Percentiles rank a stretch among this genome's conserved stretches.
Conservation (phyloP, 257 asterid genomes). For the Nicotiana attenuata region DNA sequence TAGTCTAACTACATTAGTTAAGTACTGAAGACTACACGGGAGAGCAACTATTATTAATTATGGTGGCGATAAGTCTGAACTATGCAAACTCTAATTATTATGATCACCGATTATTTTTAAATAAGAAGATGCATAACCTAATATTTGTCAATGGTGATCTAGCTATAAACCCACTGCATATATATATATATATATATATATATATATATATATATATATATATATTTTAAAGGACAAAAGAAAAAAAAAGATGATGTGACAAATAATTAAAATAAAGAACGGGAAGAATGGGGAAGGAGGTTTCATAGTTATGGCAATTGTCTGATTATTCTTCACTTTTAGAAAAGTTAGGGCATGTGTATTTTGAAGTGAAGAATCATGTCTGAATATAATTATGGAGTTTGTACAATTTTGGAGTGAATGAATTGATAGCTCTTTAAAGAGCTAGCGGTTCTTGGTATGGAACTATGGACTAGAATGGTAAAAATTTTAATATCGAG, state of each 20-base stretch:
- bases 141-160: conserved; percentile 8
- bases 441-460: too few relatives aligned
- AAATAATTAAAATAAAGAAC: neutral
- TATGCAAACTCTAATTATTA: neutral
- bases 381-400: conserved; percentile 16
- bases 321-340: conserved; percentile 17
- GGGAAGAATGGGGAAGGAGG: conserved; percentile 18
- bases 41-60: neutral
- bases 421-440: too few relatives aligned
- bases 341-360: conserved; percentile 17
- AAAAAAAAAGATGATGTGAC: conserved; percentile 11
- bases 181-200: too few relatives aligned
- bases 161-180: neutral
- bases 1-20: conserved; percentile 1
- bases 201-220: too few relatives aligned
- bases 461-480: too few relatives aligned
- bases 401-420: conserved; percentile 16
- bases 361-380: conserved; percentile 17
- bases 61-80: neutral
- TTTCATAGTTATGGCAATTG: conserved; percentile 10
- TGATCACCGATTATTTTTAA: neutral
- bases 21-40: neutral
- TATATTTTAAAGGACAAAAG: too few relatives aligned
- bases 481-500: too few relatives aligned
- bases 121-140: neutral